These are phyloP conservation scores for Madurella mycetomatis DNA, from an alignment of 2,329 filamentous ascomycete genomes.

Conservation along the genomic window DNA sequence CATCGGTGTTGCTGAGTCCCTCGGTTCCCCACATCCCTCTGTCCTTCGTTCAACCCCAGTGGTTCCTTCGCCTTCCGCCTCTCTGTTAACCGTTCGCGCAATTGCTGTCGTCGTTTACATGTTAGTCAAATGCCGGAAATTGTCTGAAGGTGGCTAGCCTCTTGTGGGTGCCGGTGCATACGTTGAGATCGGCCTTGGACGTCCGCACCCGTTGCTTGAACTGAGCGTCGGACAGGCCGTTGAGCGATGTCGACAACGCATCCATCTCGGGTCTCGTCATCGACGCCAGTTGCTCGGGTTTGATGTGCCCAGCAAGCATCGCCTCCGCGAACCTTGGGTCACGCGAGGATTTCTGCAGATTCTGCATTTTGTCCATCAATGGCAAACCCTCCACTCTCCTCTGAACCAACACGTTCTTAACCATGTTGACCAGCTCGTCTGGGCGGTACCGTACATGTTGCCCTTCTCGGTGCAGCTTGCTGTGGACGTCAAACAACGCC, in stretches of 20 bases:
- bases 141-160: background rate
- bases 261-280: constrained; percentile 16
- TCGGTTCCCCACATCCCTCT: background rate
- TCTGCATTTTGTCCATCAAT: constrained; percentile 20
- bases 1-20: background rate
- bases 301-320: constrained; percentile 20
- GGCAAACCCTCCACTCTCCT: constrained; percentile 10
- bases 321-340: constrained; percentile 22
- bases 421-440: constrained; percentile 6
- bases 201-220: constrained; percentile 19
- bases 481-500: background rate
- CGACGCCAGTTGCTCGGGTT: constrained; percentile 9
- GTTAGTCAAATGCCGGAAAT: constrained; percentile 4
- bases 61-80: background rate
- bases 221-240: constrained; percentile 9
- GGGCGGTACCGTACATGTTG: constrained; percentile 11
- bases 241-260: constrained; percentile 2
- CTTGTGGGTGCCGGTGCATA: constrained; percentile 17
- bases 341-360: constrained; percentile 4
- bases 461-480: constrained; percentile 5
- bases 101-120: constrained; percentile 5
- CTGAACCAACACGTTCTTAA: background rate
- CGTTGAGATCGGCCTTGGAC: constrained; percentile 11
- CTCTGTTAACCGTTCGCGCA: background rate
- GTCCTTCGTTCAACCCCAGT: background rate